Evolutionary conservation across 164 flowering plant genomes (phyloP), one percentile per base, ranked within the genome.

Genomic region (Liquidambar formosana): DNA sequence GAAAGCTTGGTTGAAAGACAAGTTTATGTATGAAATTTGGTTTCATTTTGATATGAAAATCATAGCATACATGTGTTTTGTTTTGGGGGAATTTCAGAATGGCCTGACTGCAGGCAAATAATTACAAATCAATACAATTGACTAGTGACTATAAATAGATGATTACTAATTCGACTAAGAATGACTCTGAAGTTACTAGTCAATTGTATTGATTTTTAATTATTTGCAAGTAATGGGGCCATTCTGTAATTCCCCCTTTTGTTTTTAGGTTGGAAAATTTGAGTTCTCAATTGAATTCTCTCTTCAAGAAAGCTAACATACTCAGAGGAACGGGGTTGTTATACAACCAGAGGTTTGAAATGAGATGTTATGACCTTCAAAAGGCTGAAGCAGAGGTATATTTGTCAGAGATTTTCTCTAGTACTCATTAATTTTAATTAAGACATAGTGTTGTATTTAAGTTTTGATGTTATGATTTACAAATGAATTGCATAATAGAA

Each of bases 371-470:
- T 49, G 93, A 92, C 72, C 96, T 89, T 75, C 80, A 86, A 65
- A 88, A 84, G 84, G 99, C 99, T 66, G 97, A 95, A 82, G 73
- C 86, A 64, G 99, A 95, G 93, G 99, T 91, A 88, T 66, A 60
- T 41, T 23, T 53, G 59, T n/a, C 26, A 25, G 18, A 44, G 2
- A 21, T 12, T n/a, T 62, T 18, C 48, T 62, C 22, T 1, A 19
- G 4, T 18, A 9, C 21, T 28, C 62, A 8, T 27, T 28, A 12
- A 33, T 33, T 38, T 43, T 1, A 54, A 33, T 33, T 33, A 33
- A 33, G 41, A 33, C 41, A 6, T 6, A 33, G 41, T 33, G 41
- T 2, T 33, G 6, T 33, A 33, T 33, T 33, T 33, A 33, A 33
- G 6, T 6, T 33, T n/a, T 54, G 23, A 54, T 54, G n/a, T 54